Base-by-base conservation (phyloP, 768 basidiomycete species). In the Psilocybe tampanensis region DNA sequence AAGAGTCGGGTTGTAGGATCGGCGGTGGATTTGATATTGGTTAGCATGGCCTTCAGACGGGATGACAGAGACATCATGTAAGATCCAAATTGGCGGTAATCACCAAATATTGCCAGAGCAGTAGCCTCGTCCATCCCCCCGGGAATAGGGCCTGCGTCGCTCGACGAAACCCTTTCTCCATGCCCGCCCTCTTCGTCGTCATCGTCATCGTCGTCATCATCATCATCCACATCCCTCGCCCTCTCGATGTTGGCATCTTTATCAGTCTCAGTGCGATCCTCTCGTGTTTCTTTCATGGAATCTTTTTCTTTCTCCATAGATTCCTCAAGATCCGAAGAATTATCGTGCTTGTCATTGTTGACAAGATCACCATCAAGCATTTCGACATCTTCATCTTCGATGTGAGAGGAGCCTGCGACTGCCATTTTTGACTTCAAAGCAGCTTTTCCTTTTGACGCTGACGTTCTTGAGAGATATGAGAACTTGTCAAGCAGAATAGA, bases 1-100 rank as follows among this genome's bases (percentile, higher is more conserved):
- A 94, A 75, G 24, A 98, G 84, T 47, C 95, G 89, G 39, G 88
- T 90, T 0, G 90, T 92, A 11, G 92, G 88, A 68, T 92, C 92
- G 29, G 92, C 90, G 24, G 88, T 86, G 21, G 84, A 68, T 73
- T 91, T 90, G 84, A 96, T 92, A 71, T 92, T 92, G 72, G 82
- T 89, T 58, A 97, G 78, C 83, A 96, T 90, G 6, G 85, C 87
- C 81, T 95, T 95, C 70, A 98, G 85, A 47, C 95, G 89, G 24
- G 84, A 85, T 21, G 89, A 89, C 47, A 96, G 83, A 24, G 91
- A 91, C 64, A 92, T 83, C 90, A 98, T 94, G 74, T 93, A 93
- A n/a, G 91, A 90, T 48, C 92, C 92, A 67, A 93, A 82, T 61
- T 91, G 87, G 49, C 92, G 86, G 74, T 90, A 95, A 72, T 92